phyloP scores from a whole-genome alignment of 2,329 filamentous ascomycete genomes.

The Aspergillus thermomutatus region DNA sequence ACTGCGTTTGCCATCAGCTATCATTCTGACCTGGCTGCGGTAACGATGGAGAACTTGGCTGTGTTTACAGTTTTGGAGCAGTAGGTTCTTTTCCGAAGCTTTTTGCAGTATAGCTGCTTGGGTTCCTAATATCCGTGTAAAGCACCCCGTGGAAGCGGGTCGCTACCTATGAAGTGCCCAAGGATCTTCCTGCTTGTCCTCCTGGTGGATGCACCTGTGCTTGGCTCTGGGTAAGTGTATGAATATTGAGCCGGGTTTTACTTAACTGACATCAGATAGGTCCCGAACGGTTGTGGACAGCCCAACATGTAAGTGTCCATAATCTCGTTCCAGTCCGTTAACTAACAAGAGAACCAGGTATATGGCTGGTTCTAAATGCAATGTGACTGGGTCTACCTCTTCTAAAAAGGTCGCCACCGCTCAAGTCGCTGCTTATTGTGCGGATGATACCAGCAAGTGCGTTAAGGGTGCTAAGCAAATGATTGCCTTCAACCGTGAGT shows the following conservation, averaged over 20 bases:
- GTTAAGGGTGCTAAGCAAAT: constrained; percentile 51
- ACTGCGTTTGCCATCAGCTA: constrained; percentile 53
- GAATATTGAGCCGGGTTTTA: too few species aligned
- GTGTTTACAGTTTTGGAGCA: constrained; percentile 49
- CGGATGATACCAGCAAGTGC: constrained; percentile 40
- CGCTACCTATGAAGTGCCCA: constrained; percentile 36
- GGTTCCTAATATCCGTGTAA: constrained; percentile 1
- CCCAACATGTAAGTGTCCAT: constrained; percentile 32
- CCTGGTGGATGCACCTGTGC: constrained; percentile 39
- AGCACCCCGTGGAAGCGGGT: constrained; percentile 40
- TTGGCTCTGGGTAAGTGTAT: constrained; percentile 38
- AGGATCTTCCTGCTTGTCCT: constrained; percentile 35
- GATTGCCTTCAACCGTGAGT: constrained; percentile 47
- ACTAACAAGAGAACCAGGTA: constrained; percentile 21
- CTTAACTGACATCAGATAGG: constrained; percentile 1
- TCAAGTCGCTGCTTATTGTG: constrained; percentile 43
- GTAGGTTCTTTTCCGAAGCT: constrained; percentile 26
- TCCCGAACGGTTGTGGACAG: constrained; percentile 37
- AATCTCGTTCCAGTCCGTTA: not conserved
- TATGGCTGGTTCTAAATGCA: constrained; percentile 51
- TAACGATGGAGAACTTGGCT: constrained; percentile 51
- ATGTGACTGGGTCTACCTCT: constrained; percentile 44
- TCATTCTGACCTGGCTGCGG: constrained; percentile 44
- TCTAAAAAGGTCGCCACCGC: constrained; percentile 42
- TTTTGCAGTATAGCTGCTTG: not conserved